Percentiles rank a stretch among this genome's conserved stretches.
Evolutionary conservation across 73 alveolate species (phyloP).

Genomic region (Stentor roeselii): DNA sequence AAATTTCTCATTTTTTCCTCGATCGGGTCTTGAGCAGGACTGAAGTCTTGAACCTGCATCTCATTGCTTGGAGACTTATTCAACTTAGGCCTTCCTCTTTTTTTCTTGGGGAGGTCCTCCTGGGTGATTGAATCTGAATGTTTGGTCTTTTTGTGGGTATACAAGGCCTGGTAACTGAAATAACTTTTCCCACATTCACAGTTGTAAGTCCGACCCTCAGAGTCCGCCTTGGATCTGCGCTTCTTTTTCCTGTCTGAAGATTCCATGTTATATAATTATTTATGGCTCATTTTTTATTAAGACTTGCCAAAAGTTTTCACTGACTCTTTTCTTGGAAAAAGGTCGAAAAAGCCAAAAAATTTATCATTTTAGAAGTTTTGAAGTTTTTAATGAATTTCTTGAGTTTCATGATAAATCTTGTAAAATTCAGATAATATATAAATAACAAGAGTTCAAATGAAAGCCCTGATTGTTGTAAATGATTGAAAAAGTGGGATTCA

Average conservation of each 20-base stretch:
- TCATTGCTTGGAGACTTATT: not conserved
- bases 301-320: too few relatives aligned
- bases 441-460: too few relatives aligned
- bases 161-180: slow-evolving; percentile 97
- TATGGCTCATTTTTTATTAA: too few relatives aligned
- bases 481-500: too few relatives aligned
- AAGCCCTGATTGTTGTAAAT: too few relatives aligned
- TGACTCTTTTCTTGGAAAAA: too few relatives aligned
- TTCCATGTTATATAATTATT: too few relatives aligned
- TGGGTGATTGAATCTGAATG: slow-evolving; percentile 68
- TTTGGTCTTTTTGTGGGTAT: slow-evolving; percentile 95
- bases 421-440: too few relatives aligned
- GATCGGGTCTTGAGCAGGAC: not conserved
- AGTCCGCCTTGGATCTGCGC: slow-evolving; percentile 48
- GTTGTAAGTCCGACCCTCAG: slow-evolving; percentile 69
- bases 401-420: too few relatives aligned
- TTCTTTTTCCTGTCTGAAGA: not conserved
- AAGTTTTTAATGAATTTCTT: too few relatives aligned
- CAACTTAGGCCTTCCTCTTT: not conserved
- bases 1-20: not conserved
- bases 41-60: not conserved
- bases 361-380: too few relatives aligned
- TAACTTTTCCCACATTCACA: slow-evolving; percentile 97
- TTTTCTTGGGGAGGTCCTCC: not conserved
- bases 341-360: too few relatives aligned